Base-by-base conservation (phyloP, 805 yeast genomes). In the Saturnispora mendoncae region DNA sequence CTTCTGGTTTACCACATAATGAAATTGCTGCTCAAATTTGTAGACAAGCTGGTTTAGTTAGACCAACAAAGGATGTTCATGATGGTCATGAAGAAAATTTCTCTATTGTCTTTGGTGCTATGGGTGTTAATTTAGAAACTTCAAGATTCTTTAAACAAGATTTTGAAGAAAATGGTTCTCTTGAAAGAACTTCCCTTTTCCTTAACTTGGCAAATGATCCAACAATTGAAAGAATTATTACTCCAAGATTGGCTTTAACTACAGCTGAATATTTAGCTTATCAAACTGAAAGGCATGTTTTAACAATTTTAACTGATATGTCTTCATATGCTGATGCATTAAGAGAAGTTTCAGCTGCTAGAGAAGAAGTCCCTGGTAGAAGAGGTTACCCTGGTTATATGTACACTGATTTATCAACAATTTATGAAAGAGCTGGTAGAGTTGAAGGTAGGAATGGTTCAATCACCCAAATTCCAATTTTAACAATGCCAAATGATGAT, bases 301-400 rank as follows among this genome's bases (percentile, higher is more conserved):
- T 92, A 68, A 92, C 97, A 41, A 90, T 92, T 58, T 76, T 92
- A 62, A 94, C 99, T 38, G 99, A 92, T 71, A 92, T 92, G 99
- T 86, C 97, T 21, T 92, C 98, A n/a, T 92, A 92, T 64, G 99
- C 99, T 31, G 99, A 92, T 65, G 99, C 99, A 31, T 72, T 92
- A 61, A 88, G 99, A 80, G 99, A 92, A 72, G 98, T 92, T 39
- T 87, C 97, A 49, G 98, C 99, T 47, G 99, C 99, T 37, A 87
- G 99, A 75, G 99, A 92, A 69, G 98, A 94, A 71, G 98, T 92
- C 36, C 98, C 98, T 62, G 99, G 99, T 75, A 87, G 99, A 78
- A 87, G 99, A 80, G 99, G 99, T 74, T 92, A 92, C 68, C 99
- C 99, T 51, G 99, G 99, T 84, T 92, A 92, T 67, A 92, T 92